Base-by-base conservation (phyloP, 306 rosid species). In the Prunus davidiana region DNA sequence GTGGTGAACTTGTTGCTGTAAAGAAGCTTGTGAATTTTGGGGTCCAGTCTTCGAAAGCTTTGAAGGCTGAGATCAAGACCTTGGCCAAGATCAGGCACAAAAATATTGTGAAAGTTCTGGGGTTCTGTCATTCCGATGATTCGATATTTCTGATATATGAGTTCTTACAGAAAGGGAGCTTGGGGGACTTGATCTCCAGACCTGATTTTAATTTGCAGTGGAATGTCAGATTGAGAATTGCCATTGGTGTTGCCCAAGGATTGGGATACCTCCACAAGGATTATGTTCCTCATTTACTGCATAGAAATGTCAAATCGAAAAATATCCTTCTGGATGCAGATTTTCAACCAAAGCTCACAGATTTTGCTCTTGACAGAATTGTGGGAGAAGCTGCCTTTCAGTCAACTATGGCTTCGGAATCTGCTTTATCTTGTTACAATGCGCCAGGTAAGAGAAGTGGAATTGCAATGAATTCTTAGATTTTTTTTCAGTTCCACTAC, bases 71-170 rank as follows among this genome's bases (percentile, higher is more conserved):
- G 85, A 88, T 95, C 67, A 89, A 92, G 90, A 95, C 93, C 12
- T 71, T 92, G 81, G 99, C 97, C 8, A 92, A 90, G 81, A 95
- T 92, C 77, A 95, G 99, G 90, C 97, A 95, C 28, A 92, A 92
- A 82, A 92, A 89, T 74, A 72, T 95, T 43, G 91, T 82, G 15
- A 95, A 95, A 71, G 88, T 95, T 74, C 87, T 95, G 49, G 99
- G 99, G 67, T 95, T 89, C 76, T 92, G 97, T 75, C 87, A 88
- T 76, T 95, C 97, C 16, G 96, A 90, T 76, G 97, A 92, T 79
- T 87, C 93, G 3, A 76, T 95, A 78, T 86, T 92, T 70, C 81
- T 95, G 67, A 92, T 95, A 10, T 95, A 92, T 70, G 97, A 95
- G 61, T 89, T 86, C 90, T 78, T 88, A 78, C 88, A 83, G 61